Evolutionary conservation across 805 yeast species (phyloP), one percentile per base, ranked within the genome.

Genomic region (Ogataea minuta): DNA sequence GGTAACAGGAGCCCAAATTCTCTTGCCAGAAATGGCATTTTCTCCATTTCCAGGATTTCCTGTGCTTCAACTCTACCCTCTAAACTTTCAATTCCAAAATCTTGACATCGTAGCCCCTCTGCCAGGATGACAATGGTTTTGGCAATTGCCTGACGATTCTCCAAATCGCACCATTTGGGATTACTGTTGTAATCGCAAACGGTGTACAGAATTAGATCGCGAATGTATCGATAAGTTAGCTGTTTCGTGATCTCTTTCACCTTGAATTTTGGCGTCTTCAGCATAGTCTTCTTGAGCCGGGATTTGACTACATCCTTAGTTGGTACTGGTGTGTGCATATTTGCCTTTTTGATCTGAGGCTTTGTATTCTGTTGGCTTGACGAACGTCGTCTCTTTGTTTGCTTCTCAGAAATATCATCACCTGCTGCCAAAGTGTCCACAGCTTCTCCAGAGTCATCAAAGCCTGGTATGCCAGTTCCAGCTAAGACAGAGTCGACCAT

Each of bases 31-130:
- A 67, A 65, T 2, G 59, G 36, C 33, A 70, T 58, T 4, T 55
- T 52, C 6, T 21, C 21, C 10, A 23, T 2, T 4, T 31, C 17
- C 17, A n/a, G 10, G 8, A 37, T 26, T n/a, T 31, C 31, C 12
- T 24, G 28, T n/a, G 20, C 28, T 3, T 12, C 19, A 13, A 23
- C 36, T 9, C n/a, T 24, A 17, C 44, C 38, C 28, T 44, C 12
- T 15, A 53, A 34, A 29, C 23, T 26, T 8, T 44, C 37, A 31
- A 48, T 42, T 0, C 73, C 72, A 49, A 79, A 75, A 43, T 74
- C 72, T 3, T 58, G 50, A 2, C 66, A 57, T 10, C 69, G 63
- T 9, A 89, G 57, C 0, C 95, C 95, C 0, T 93, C 87, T 4
- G 78, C 73, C 36, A 79, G 64, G 4, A 85, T 58, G 16, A 77